These are phyloP conservation scores for Citrus unshiu DNA, from an alignment of 345 rosid species.

Conservation along the genomic window DNA sequence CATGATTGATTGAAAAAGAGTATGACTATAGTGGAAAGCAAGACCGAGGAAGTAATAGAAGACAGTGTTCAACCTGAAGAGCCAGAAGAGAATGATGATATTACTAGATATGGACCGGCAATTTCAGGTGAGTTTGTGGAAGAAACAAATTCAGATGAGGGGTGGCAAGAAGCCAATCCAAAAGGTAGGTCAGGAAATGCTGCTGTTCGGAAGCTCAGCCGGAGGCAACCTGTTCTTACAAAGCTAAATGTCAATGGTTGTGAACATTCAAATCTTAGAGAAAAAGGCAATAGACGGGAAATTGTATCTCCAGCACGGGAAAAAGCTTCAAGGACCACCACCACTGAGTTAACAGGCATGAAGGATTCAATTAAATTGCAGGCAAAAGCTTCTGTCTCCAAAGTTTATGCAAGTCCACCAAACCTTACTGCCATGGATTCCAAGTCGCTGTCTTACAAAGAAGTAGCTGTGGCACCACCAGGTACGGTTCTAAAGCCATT, in stretches of 20 bases:
- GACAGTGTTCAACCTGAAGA: too few species aligned
- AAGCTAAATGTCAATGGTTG: constrained; percentile 34
- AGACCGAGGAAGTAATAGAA: too few species aligned
- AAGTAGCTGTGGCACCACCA: constrained; percentile 64
- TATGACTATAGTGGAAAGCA: too few species aligned
- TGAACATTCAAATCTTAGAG: constrained; percentile 30
- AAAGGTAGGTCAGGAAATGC: too few species aligned
- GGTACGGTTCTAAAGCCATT: constrained; percentile 58
- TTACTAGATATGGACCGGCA: too few species aligned
- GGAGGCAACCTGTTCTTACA: constrained; percentile 6
- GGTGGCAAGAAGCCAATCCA: too few species aligned
- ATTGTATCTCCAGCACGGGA: constrained; percentile 26
- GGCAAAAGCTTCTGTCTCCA: constrained; percentile 26
- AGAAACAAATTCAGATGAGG: too few species aligned
- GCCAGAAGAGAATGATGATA: too few species aligned
- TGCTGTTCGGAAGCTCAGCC: too few species aligned
- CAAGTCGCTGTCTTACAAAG: constrained; percentile 59
- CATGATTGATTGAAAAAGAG: too few species aligned
- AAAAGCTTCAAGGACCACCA: constrained; percentile 10
- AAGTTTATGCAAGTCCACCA: constrained; percentile 30
- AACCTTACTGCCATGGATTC: constrained; percentile 42
- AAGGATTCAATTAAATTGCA: constrained; percentile 26
- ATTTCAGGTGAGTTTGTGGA: too few species aligned
- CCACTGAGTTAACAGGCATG: constrained; percentile 18
- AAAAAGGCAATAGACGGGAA: constrained; percentile 17